Percentiles rank a stretch among this genome's conserved stretches.
These are phyloP conservation scores for Rhodamnia argentea DNA, from an alignment of 345 rosid species.

Conservation along the genomic window DNA sequence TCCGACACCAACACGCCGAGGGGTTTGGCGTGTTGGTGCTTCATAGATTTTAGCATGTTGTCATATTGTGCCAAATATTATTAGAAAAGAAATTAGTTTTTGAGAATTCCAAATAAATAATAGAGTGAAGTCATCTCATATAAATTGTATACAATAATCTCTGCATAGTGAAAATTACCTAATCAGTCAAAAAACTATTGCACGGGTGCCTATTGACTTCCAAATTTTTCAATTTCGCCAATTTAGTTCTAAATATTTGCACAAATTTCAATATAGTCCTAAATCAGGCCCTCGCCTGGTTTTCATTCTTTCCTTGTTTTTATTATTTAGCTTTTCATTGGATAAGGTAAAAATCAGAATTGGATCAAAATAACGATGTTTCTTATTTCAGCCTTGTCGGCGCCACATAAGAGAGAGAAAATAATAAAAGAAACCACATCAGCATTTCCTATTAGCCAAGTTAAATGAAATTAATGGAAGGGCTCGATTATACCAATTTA, in stretches of 20 bases:
- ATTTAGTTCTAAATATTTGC: background rate
- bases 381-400: background rate
- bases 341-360: background rate
- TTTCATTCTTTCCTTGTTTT: fast-evolving
- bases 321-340: background rate
- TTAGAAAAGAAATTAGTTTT: background rate
- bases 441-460: fast-evolving
- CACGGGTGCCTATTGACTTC: background rate
- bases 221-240: background rate
- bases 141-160: background rate
- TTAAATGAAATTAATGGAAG: fast-evolving
- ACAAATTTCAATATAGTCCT: background rate
- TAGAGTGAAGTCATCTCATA: background rate
- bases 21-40: no score
- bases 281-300: background rate
- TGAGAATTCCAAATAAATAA: background rate
- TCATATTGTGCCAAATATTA: background rate
- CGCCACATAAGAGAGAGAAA: background rate
- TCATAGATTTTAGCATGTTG: background rate
- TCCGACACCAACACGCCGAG: no score
- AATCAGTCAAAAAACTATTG: fast-evolving
- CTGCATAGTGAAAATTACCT: background rate
- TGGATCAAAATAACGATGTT: background rate
- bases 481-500: fast-evolving
- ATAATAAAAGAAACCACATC: background rate